Percentiles rank a stretch among this genome's conserved stretches.
Evolutionary conservation across 1,139 yeast species (phyloP).

Genomic region (Blastobotrys illinoisensis): DNA sequence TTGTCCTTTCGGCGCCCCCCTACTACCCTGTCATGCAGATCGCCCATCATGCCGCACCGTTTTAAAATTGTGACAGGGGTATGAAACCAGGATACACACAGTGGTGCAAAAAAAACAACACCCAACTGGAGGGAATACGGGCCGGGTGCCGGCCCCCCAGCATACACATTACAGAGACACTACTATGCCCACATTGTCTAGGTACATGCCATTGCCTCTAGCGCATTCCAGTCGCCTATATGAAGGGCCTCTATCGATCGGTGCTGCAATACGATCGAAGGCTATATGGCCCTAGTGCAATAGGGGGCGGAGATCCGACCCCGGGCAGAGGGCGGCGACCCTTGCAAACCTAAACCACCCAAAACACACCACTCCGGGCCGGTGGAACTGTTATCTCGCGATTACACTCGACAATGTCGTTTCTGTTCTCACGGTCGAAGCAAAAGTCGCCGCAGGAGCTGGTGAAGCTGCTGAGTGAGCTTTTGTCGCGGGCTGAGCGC

Average conservation of each 20-base stretch:
- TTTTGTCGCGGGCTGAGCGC: constrained; percentile 58
- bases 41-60: not conserved
- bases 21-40: not conserved
- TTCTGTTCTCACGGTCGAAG: constrained; percentile 73
- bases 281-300: no score
- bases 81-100: not conserved
- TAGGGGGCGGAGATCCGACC: not conserved
- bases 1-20: not conserved
- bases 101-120: no score
- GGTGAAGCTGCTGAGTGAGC: constrained; percentile 70
- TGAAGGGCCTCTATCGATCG: no score
- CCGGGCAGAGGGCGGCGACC: not conserved
- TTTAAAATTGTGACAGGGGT: not conserved
- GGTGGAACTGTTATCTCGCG: not conserved
- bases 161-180: no score
- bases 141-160: no score
- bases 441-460: constrained; percentile 90
- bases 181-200: no score
- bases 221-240: no score
- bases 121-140: no score
- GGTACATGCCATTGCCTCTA: no score
- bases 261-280: no score
- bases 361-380: not conserved
- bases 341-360: not conserved
- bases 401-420: constrained; percentile 52